These are phyloP conservation scores for Poa annua DNA, from an alignment of 176 grass and related monocot species.

Conservation along the genomic window DNA sequence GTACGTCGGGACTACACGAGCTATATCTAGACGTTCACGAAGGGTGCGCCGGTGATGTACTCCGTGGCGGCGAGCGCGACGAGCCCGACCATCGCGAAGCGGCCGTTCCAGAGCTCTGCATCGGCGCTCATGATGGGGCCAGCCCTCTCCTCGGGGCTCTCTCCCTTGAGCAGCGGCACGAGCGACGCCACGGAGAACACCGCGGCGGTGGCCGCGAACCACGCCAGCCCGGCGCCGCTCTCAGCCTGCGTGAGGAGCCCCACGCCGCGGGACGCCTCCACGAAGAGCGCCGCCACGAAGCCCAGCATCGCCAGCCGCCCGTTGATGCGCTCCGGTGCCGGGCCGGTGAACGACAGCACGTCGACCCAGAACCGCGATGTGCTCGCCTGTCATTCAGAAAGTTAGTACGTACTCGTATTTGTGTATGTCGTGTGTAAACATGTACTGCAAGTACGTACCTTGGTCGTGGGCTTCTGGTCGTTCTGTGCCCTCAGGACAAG, in stretches of 20 bases:
- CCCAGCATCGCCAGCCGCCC: conserved; percentile 70
- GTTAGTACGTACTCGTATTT: background rate
- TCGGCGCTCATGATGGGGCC: conserved; percentile 45
- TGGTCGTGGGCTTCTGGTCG: background rate
- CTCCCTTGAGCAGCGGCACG: conserved; percentile 60
- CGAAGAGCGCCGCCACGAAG: conserved; percentile 58
- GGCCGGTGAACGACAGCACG: conserved; percentile 10
- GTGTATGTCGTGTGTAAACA: no score
- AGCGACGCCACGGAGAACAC: conserved; percentile 61
- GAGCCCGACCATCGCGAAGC: conserved; percentile 77
- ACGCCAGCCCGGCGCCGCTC: conserved; percentile 45
- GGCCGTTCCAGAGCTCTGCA: conserved; percentile 86
- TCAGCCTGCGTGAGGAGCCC: conserved; percentile 42
- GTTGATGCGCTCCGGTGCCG: conserved; percentile 62
- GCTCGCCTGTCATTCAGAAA: background rate
- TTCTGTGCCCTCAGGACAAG: background rate
- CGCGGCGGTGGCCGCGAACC: conserved; percentile 43
- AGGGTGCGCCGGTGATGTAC: conserved; percentile 65
- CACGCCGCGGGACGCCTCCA: conserved; percentile 49
- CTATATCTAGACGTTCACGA: conserved; percentile 41
- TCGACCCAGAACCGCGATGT: conserved; percentile 31
- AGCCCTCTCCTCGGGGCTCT: conserved; percentile 42
- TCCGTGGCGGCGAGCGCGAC: conserved; percentile 76
- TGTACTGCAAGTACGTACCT: background rate
- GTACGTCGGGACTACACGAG: background rate